Evolutionary conservation across 192 early-diverging fungal genomes (phyloP), one percentile per base, ranked within the genome.

Genomic region (Coemansia sp.): DNA sequence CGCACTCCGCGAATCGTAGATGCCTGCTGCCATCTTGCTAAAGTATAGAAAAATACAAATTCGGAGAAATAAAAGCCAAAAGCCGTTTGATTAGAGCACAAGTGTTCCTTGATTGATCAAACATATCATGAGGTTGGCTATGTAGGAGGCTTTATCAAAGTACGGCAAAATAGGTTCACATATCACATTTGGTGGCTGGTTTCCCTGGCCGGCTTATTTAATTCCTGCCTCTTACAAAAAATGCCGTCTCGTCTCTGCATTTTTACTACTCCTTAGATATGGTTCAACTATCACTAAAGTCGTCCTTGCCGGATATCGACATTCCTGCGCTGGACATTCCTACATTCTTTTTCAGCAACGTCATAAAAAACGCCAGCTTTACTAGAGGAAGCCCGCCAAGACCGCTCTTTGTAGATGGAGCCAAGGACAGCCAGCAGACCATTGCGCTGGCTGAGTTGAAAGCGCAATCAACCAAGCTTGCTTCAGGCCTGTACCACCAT

Each of bases 401-500:
- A 0, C 50, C 72, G 14, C 33, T 76, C 28, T 62, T 62, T 30
- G 31, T 65, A 11, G 58, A 68, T 18, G 58, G 49, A 8, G 26
- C 53, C 6, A 12, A 43, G 15, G 41, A 19, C 19, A 43, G n/a
- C 19, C 6, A 10, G 10, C 45, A 53, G 33, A 19, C 11, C 3
- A 31, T 65, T 26, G 57, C 59, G 11, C 38, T 65, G 6, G 54
- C 5, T 10, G 18, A 48, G 14, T 31, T 75, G 21, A 70, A 75
- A 55, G 33, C 46, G 0, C 16, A 54, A 23, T 38, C 43, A 16
- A 36, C 3, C 3, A 42, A 7, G 20, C 54, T 72, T 6, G 61
- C 68, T 13, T 58, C 68, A 1, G 72, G 72, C 13, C 72, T 78
- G 6, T 59, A 64, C 57, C 59, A 65, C 54, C 59, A 19, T 11